Conservation (phyloP, 2,329 filamentous ascomycete species). For the Aspergillus hiratsukae region DNA sequence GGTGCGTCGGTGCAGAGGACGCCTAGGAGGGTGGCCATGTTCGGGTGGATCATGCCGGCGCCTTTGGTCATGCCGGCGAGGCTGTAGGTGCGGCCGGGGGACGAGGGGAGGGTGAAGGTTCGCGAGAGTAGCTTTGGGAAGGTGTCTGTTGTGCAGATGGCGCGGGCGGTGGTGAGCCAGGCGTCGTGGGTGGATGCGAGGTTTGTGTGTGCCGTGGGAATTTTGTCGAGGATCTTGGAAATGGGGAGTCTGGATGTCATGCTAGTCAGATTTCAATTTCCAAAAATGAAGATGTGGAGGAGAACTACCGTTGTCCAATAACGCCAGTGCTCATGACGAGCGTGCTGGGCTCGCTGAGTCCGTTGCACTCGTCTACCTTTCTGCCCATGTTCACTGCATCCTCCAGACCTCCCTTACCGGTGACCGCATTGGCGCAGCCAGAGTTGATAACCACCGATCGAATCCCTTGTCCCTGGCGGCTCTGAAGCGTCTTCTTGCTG, state of each 20-base stretch:
- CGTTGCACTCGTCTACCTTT: conserved; percentile 66
- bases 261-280: no score
- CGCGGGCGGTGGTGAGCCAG: conserved; percentile 81
- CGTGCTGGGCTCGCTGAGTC: conserved; percentile 55
- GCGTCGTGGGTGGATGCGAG: conserved; percentile 73
- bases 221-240: conserved; percentile 77
- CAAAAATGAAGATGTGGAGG: no score
- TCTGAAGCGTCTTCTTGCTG: conserved; percentile 66
- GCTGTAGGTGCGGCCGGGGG: conserved; percentile 68
- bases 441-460: conserved; percentile 87
- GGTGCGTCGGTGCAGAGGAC: conserved; percentile 90
- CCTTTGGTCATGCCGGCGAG: conserved; percentile 97
- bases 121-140: conserved; percentile 92
- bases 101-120: conserved; percentile 78
- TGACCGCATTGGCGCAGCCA: conserved; percentile 95
- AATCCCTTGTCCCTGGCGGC: conserved; percentile 64
- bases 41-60: conserved; percentile 98
- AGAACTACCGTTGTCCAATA: conserved; percentile 74
- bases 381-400: conserved; percentile 82
- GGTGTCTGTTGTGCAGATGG: conserved; percentile 97
- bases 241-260: conserved; percentile 66
- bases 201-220: conserved; percentile 68
- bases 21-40: conserved; percentile 94
- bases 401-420: conserved; percentile 80
- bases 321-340: conserved; percentile 98